Base-by-base conservation (phyloP, 164 flowering plant species). In the Kingdonia uniflora region DNA sequence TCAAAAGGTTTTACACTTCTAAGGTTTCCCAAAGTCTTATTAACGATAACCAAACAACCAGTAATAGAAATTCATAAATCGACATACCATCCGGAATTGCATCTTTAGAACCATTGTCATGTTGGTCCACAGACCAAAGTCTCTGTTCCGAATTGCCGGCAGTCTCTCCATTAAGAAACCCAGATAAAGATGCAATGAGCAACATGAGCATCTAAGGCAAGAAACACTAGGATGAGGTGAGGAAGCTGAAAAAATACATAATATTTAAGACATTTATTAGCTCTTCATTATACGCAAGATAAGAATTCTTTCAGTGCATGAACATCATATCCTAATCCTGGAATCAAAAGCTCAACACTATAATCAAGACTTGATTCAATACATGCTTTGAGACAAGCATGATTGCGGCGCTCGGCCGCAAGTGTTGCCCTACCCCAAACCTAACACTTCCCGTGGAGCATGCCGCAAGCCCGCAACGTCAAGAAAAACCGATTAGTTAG, bases 1-100 rank as follows among this genome's bases (percentile, higher is more conserved):
- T 60, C 29, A 63, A 58, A 25, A 50, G 35, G 62, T 39, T 29
- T 29, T 29, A 8, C 8, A 29, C 35, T 29, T 29, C 35, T 29
- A 29, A 29, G 8, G 35, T 29, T 29, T 29, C 8, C 35, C 35
- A 29, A 29, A 29, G 8, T 29, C 35, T 3, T 3, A 29, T 3
- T 8, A 29, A 29, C 35, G n/a, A n/a, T n/a, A n/a, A n/a, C 8
- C 35, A 8, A 29, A 29, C 35, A 29, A 29, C 4, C n/a, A n/a
- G 4, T 4, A 29, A 29, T 29, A 29, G 35, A 3, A 8, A 29
- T 29, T 4, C 35, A 29, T 29, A 52, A 39, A 47, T 49, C 7
- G 55, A 57, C 41, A 8, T 78, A 92, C 96, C 96, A 74, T 88
- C 73, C 24, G 85, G 80, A 67, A 84, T 52, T 42, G 64, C 47